A percentile compares a stretch with the other conserved stretches of the same genome.
These are phyloP conservation scores for Pterulicium gracile DNA, from an alignment of 1,284 basidiomycete species.

Conservation along the genomic window DNA sequence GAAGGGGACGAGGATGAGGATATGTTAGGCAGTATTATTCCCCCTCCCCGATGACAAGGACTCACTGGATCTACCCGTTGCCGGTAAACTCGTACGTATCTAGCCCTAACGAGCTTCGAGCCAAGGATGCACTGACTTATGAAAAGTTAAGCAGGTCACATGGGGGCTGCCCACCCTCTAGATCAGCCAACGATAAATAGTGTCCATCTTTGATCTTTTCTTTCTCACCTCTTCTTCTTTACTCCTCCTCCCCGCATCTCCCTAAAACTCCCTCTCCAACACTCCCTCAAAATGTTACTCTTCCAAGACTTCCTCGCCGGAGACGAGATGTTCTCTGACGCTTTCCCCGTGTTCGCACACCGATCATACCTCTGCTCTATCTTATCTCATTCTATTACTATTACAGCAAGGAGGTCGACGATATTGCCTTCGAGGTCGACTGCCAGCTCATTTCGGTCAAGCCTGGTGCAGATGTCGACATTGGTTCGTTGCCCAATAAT, in stretches of 20 bases:
- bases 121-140: too few species aligned
- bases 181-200: conserved; percentile 13
- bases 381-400: conserved; percentile 9
- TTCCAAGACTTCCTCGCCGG: conserved; percentile 66
- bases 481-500: conserved; percentile 51
- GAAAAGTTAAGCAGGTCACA: too few species aligned
- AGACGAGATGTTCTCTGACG: conserved; percentile 96
- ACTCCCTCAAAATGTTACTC: conserved; percentile 54
- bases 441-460: conserved; percentile 71
- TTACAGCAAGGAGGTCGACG: conserved; percentile 71
- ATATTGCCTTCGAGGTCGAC: conserved; percentile 87
- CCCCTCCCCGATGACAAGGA: too few species aligned
- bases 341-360: conserved; percentile 66
- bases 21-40: too few species aligned
- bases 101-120: too few species aligned
- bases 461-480: conserved; percentile 78
- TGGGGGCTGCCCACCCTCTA: too few species aligned
- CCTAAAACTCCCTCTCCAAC: conserved; percentile 9
- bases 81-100: too few species aligned
- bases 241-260: conserved; percentile 12
- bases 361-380: conserved; percentile 2
- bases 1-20: too few species aligned
- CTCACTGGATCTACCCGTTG: too few species aligned
- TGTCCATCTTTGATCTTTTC: conserved; percentile 10
- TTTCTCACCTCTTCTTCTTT: conserved; percentile 17